Base-by-base conservation (phyloP, 1,139 yeast genomes). In the Petasospora fabianii region DNA sequence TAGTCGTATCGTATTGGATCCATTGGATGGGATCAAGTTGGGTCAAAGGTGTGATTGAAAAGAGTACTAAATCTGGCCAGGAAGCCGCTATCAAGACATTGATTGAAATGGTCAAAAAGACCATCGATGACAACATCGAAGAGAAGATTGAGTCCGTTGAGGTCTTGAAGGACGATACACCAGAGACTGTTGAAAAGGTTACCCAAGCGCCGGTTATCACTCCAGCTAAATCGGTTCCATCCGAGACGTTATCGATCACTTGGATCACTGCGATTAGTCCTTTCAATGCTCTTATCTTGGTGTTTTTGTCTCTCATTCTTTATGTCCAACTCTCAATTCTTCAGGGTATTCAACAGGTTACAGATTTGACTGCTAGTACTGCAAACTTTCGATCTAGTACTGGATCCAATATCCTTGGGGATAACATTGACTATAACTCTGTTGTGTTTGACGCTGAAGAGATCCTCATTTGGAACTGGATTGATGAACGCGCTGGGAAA, bases 11-110 rank as follows among this genome's bases (percentile, higher is more conserved):
- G 0, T 77, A 69, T 47, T 70, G 77, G 58, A 76, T 90, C 39
- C 92, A 85, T 42, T 92, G 98, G 98, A 73, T 84, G 2, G 95
- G 88, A 5, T 83, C 84, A 53, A 83, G 95, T 32, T 92, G 97
- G 96, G 80, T 90, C 54, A 86, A 90, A 62, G 79, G 88, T 11
- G 85, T 95, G 30, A 81, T 92, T 50, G 97, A 92, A 56, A 86
- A 83, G 53, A 96, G 96, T 20, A 77, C 95, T 27, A 76, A 80
- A 40, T 88, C 84, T 38, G 98, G 98, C 0, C 97, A 92, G 57
- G 74, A 76, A 46, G 81, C 80, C 5, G 82, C 86, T 6, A 69
- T 62, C 1, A 53, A 51, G 16, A 55, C 47, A 3, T 41, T 65
- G 27, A 18, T 49, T 1, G 42, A 46, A 6, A 17, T 52, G 13